Evolutionary conservation across 306 rosid species (phyloP), one percentile per base, ranked within the genome.

Genomic region (Phaseolus lunatus): DNA sequence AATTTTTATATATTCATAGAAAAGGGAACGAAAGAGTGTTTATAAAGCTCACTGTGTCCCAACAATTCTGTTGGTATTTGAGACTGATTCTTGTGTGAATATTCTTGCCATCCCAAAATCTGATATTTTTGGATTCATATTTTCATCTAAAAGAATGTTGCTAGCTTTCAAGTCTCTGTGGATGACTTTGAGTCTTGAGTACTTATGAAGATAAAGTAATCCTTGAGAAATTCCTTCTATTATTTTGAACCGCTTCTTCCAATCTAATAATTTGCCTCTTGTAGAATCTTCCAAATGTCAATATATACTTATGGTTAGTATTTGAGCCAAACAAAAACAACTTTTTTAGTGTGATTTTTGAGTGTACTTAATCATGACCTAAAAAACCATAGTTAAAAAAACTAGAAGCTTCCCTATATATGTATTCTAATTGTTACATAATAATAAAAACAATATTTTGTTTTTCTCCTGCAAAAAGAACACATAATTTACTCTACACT

Each of bases 21-120:
- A 2, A 45, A 11, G 12, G 18, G 0, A 10, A 18, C 2, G 2
- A n/a, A 27, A 43, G 54, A 43, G 2, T 12, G 35, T 20, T 67
- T 43, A 44, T 3, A 11, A 64, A 13, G 13, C 84, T 74, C 49
- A 81, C 80, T 66, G 67, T 23, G 84, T 74, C 9, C 80, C 76
- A 66, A 80, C 71, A 67, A 81, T 47, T 10, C 7, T 74, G 0
- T 66, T 73, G 2, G 79, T 66, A 37, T 80, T 73, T 16, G 5
- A 8, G 0, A 27, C 4, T 0, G 49, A 16, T 13, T 48, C 3
- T 16, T 48, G 53, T 2, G 20, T 48, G 2, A 48, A 48, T 0
- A 48, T 48, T 48, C 20, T 48, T 1, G 20, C 53, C 53, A 48
- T 48, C 0, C 20, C 53, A 48, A 48, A 48, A 16, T 48, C 53